Percentiles rank a stretch among this genome's conserved stretches.
Conservation (phyloP, 1,139 yeast species). For the Pneumocystis oryctolagi region DNA sequence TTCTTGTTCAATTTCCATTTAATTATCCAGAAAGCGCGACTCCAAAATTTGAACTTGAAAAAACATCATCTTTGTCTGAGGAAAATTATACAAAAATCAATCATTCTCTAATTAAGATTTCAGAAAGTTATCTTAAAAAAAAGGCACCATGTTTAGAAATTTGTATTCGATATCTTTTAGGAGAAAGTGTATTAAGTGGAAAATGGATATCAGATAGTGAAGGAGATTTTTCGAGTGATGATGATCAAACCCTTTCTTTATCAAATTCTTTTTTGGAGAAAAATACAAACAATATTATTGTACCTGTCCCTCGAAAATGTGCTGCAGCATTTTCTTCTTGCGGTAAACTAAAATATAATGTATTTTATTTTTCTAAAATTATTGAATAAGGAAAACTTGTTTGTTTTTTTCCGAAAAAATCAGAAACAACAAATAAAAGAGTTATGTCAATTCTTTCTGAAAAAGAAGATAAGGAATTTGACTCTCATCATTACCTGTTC, state of each 20-base stretch:
- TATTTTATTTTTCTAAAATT: neutral
- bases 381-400: constrained; percentile 3
- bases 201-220: constrained; percentile 24
- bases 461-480: neutral
- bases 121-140: constrained; percentile 41
- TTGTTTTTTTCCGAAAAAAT: constrained; percentile 6
- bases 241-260: constrained; percentile 17
- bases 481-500: neutral
- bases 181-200: constrained; percentile 48
- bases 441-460: constrained; percentile 1
- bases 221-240: constrained; percentile 21
- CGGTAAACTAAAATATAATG: constrained; percentile 10
- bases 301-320: constrained; percentile 9
- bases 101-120: constrained; percentile 38
- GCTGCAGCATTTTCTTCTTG: constrained; percentile 9
- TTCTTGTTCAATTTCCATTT: constrained; percentile 52
- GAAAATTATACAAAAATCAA: constrained; percentile 38
- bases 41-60: constrained; percentile 58
- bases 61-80: constrained; percentile 49
- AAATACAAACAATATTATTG: constrained; percentile 11
- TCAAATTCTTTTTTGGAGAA: constrained; percentile 24
- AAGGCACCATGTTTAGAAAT: constrained; percentile 66
- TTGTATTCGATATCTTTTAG: constrained; percentile 61
- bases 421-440: neutral
- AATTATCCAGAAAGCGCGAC: constrained; percentile 47